Evolutionary conservation across 768 basidiomycete species (phyloP).

Genomic region (Sporobolomyces pararoseus): DNA sequence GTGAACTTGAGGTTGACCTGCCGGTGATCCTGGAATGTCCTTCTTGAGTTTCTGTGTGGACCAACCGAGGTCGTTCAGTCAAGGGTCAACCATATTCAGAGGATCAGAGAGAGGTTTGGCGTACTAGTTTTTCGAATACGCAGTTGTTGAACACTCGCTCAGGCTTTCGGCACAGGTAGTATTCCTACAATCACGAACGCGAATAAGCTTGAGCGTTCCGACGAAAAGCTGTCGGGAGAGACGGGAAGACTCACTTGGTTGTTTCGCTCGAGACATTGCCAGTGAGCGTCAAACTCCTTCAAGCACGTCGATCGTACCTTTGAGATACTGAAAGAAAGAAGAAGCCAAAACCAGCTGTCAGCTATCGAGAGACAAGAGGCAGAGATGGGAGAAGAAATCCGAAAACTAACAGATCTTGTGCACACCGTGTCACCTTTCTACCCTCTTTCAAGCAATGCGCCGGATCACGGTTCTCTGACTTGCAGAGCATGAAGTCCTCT

Average conservation of each 20-base stretch:
- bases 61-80: neutral
- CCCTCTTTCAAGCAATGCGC: constrained; percentile 94
- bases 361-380: neutral
- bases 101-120: constrained; percentile 47
- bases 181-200: constrained; percentile 61
- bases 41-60: constrained; percentile 77
- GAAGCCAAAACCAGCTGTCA: neutral
- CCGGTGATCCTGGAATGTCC: constrained; percentile 81
- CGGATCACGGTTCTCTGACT: constrained; percentile 82
- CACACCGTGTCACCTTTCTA: constrained; percentile 88
- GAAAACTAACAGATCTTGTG: constrained; percentile 70
- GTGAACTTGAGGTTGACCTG: constrained; percentile 76
- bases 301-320: constrained; percentile 92
- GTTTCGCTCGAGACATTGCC: constrained; percentile 87
- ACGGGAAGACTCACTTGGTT: constrained; percentile 70
- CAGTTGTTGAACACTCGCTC: constrained; percentile 86
- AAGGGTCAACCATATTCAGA: neutral
- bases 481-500: constrained; percentile 99
- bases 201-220: neutral
- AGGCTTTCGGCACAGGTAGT: constrained; percentile 78
- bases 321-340: constrained; percentile 80
- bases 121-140: constrained; percentile 86
- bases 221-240: neutral
- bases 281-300: constrained; percentile 81
- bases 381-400: neutral